Evolutionary conservation across 108 stramenopile genomes (phyloP).

Genomic region (Schizochytrium sp.): DNA sequence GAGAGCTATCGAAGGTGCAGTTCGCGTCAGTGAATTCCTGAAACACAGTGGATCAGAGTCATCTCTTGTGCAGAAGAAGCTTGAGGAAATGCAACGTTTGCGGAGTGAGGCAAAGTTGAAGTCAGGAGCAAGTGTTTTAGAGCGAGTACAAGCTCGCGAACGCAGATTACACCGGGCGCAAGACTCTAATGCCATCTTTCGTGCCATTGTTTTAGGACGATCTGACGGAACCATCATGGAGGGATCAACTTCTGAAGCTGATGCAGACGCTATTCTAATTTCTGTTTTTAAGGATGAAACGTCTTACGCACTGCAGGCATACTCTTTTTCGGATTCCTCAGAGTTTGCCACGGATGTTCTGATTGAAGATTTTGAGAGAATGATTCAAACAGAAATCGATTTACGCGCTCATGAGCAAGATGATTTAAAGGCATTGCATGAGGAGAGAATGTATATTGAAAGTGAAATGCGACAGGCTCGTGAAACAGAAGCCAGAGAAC

Average conservation of each 20-base stretch:
- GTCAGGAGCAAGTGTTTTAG: neutral
- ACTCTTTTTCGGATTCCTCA: conserved; percentile 14
- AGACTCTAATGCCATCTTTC: conserved; percentile 18
- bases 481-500: neutral
- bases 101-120: neutral
- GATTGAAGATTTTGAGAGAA: neutral
- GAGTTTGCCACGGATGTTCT: neutral
- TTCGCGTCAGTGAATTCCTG: neutral
- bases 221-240: neutral
- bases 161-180: neutral
- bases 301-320: neutral
- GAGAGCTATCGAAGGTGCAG: neutral
- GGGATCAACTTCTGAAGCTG: no score
- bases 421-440: neutral
- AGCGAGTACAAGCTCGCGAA: neutral
- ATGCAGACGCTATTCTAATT: neutral
- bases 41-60: neutral
- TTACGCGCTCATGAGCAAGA: conserved; percentile 8
- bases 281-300: neutral
- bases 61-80: conserved; percentile 1
- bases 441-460: neutral
- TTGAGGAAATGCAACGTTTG: neutral
- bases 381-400: neutral
- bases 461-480: neutral
- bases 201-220: neutral